Base-by-base conservation (phyloP, 164 flowering plant genomes). In the Euptelea pleiosperma region DNA sequence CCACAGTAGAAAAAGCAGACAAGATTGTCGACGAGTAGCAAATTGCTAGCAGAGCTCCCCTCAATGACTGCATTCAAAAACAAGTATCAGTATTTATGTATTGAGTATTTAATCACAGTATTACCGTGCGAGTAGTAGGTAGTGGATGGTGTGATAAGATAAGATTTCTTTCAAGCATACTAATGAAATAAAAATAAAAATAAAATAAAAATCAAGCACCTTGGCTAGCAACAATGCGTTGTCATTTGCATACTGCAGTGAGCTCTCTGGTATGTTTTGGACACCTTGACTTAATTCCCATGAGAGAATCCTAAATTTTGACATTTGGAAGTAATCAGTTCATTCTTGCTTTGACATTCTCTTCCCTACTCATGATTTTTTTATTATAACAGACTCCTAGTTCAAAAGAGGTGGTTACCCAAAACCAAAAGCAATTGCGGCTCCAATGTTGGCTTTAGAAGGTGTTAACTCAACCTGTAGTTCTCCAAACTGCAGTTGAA, bases 161-260 rank as follows among this genome's bases (percentile, higher is more conserved):
- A 8, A 21, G 6, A 19, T 25, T 46, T 22, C 31, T 55, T 28
- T 28, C 10, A 39, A 30, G 34, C 19, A 26, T 1, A 35, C 44
- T n/a, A 22, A 25, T 47, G 18, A 31, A 25, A 1, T 15, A 34
- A 46, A 59, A n/a, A 8, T 15, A n/a, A 21, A 19, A 36, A 36
- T 15, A 54, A 16, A 47, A 18, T 26, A n/a, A 64, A 43, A 1
- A 16, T 9, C 25, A 42, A 30, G 43, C 43, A 86, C 92, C 96
- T 93, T 87, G 6, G 87, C 96, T 42, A 93, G 76, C 37, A 82
- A 62, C 79, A 86, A 60, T 8, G 97, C 98, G 61, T 93, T 93
- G 50, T 93, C 91, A 73, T 89, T 87, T 62, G 97, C 90, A 72
- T 87, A 87, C 68, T 86, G 81, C 75, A 87, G 63, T 24, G 96